These are phyloP conservation scores for Collybia nuda DNA, from an alignment of 768 basidiomycete genomes.

Conservation along the genomic window DNA sequence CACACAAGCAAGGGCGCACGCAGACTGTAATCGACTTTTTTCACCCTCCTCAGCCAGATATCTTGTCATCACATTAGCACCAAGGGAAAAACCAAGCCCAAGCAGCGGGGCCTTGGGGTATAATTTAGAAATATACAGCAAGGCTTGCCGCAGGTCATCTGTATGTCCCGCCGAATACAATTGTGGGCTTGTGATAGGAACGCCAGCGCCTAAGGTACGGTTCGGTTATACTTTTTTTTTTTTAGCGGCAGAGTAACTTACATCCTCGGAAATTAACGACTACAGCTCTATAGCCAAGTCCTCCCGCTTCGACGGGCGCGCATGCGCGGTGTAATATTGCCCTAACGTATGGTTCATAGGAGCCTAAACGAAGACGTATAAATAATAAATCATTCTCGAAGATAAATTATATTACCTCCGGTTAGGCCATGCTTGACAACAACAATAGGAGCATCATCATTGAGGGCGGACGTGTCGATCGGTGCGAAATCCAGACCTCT, in stretches of 20 bases:
- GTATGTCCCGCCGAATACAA: slow-evolving; percentile 90
- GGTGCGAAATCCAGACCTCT: slow-evolving; percentile 73
- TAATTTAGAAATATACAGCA: slow-evolving; percentile 68
- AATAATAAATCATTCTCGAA: neutral
- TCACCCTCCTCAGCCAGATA: slow-evolving; percentile 86
- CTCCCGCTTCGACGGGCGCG: slow-evolving; percentile 71
- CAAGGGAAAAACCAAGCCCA: slow-evolving; percentile 91
- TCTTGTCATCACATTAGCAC: slow-evolving; percentile 86
- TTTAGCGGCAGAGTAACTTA: slow-evolving; percentile 37
- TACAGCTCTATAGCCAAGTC: slow-evolving; percentile 85
- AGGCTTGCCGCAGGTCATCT: slow-evolving; percentile 81
- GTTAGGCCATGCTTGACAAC: slow-evolving; percentile 60
- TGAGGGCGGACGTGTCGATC: slow-evolving; percentile 32
- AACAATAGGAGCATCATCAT: slow-evolving; percentile 49
- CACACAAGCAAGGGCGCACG: slow-evolving; percentile 75
- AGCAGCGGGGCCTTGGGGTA: slow-evolving; percentile 83
- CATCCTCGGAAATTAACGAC: slow-evolving; percentile 95
- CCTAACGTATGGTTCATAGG: slow-evolving; percentile 88
- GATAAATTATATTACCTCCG: slow-evolving; percentile 35
- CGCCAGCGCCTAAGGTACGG: slow-evolving; percentile 66
- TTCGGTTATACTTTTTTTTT: slow-evolving; percentile 9
- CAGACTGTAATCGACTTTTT: slow-evolving; percentile 58
- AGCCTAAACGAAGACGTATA: slow-evolving; percentile 47
- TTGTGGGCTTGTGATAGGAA: slow-evolving; percentile 78
- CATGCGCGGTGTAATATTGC: slow-evolving; percentile 77